Base-by-base conservation (phyloP, 371 early-diverging fungal species). In the Massospora cicadina region DNA sequence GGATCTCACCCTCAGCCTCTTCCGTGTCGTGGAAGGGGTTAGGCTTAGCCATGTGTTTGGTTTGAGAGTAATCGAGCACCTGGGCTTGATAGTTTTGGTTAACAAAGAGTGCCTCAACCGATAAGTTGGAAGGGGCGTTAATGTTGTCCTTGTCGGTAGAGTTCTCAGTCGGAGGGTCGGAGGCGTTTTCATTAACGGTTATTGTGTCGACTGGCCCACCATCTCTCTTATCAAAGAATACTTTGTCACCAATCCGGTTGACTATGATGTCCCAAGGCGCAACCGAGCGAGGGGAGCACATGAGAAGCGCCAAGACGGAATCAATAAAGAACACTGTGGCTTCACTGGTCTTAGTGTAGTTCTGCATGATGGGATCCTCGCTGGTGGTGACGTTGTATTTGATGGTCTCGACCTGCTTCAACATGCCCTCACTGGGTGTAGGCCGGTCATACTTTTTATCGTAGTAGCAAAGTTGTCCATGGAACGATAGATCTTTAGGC, bases 241-340 rank as follows among this genome's bases (percentile, higher is more conserved):
- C 77, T 74, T 84, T 83, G 74, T 90, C 81, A 67, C 82, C 92
- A 28, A 81, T 77, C 70, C 93, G 89, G 71, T 84, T 90, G 67
- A 94, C 82, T 30, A 96, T 83, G 60, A 98, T 82, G 67, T 98
- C 98, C 95, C 95, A 98, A 24, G 95, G 90, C 72, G 91, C 89
- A 32, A 91, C 86, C 21, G 94, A 87, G 66, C 93, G 86, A 21
- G 91, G 80, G 13, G 93, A 79, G 68, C 90, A 87, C 97, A 98
- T 96, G 62, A 98, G 79, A 23, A 91, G 79, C 23, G 95, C 81
- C 30, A 96, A 75, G 26, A 96, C 86, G 55, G 82, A 73, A 73
- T 93, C 96, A 5, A 96, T 94, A 60, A 93, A 91, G 71, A 89
- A 88, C 1, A 96, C 91, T 33, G 79, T 82, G 58, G 81, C 84